Percentiles rank a stretch among this genome's conserved stretches.
Evolutionary conservation across 805 yeast genomes (phyloP).

Genomic region (Candida hungchunana): DNA sequence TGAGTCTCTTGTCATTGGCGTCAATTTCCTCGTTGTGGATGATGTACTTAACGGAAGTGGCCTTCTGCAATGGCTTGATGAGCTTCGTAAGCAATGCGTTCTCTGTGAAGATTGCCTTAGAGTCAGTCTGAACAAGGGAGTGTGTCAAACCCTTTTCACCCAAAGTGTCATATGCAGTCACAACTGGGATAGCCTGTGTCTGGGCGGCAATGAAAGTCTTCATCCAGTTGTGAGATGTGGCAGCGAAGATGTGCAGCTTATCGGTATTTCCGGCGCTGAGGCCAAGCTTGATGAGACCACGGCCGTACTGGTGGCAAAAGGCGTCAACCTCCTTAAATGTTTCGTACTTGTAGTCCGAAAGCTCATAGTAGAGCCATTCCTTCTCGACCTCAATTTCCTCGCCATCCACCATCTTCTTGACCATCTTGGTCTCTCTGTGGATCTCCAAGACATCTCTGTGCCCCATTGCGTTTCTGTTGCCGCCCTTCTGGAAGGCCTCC

Average conservation of each 20-base stretch:
- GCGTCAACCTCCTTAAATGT: slow-evolving; percentile 54
- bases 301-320: slow-evolving; percentile 52
- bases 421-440: slow-evolving; percentile 69
- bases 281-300: slow-evolving; percentile 75
- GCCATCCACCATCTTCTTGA: slow-evolving; percentile 78
- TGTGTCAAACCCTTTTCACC: slow-evolving; percentile 87
- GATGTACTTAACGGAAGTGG: slow-evolving; percentile 57
- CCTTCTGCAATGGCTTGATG: slow-evolving; percentile 65
- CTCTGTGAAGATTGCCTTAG: slow-evolving; percentile 80
- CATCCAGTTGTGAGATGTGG: slow-evolving; percentile 90
- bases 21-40: slow-evolving; percentile 65
- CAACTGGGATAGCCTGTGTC: slow-evolving; percentile 78
- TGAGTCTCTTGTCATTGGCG: slow-evolving; percentile 56
- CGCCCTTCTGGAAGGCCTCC: slow-evolving; percentile 58
- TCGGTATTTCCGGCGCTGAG: slow-evolving; percentile 55
- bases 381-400: slow-evolving; percentile 67
- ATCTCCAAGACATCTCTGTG: slow-evolving; percentile 74
- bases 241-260: slow-evolving; percentile 78
- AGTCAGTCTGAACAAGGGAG: slow-evolving; percentile 77
- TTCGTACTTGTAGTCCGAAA: slow-evolving; percentile 64
- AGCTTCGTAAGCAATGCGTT: slow-evolving; percentile 64
- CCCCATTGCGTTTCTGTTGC: slow-evolving; percentile 57
- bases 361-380: slow-evolving; percentile 83
- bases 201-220: slow-evolving; percentile 75
- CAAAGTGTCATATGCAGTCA: slow-evolving; percentile 93